Evolutionary conservation across 1,284 basidiomycete species (phyloP).

Genomic region (Tilletiopsis washingtonensis): DNA sequence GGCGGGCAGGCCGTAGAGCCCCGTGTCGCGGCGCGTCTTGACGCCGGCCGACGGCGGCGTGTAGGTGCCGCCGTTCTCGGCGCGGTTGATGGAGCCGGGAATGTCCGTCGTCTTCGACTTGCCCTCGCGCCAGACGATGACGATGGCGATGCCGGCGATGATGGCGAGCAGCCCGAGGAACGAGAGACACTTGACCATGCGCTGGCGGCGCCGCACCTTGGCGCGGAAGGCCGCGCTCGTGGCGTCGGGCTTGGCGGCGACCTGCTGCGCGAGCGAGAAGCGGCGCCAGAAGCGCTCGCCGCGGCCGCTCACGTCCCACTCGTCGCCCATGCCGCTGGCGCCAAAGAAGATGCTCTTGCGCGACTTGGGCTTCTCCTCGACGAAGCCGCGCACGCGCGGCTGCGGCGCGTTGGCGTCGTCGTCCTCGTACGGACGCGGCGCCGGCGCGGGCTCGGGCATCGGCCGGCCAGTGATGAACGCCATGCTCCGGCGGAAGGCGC

Average conservation of each 20-base stretch:
- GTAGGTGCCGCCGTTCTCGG: conserved; percentile 1
- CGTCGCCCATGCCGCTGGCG: conserved; percentile 27
- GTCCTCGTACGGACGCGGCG: conserved; percentile 1
- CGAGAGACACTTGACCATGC: conserved; percentile 18
- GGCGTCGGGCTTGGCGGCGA: conserved; percentile 16
- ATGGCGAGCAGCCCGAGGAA: conserved; percentile 18
- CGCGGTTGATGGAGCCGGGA: conserved; percentile 4
- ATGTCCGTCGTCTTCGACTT: neutral
- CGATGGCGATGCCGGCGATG: conserved; percentile 24
- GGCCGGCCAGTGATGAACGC: conserved; percentile 25
- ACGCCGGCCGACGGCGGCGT: neutral
- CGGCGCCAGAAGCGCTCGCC: conserved; percentile 40
- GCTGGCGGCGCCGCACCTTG: conserved; percentile 15
- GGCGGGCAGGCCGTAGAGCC: too few species aligned
- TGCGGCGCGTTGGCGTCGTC: conserved; percentile 1
- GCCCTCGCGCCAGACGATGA: conserved; percentile 36
- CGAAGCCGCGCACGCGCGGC: conserved; percentile 23
- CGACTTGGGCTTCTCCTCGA: conserved; percentile 27
- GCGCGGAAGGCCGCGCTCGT: conserved; percentile 8
- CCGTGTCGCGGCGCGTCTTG: too few species aligned
- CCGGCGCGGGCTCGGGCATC: conserved; percentile 4
- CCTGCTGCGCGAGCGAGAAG: conserved; percentile 30
- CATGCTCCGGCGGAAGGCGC: conserved; percentile 29
- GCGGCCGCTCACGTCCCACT: conserved; percentile 35
- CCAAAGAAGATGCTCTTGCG: conserved; percentile 35